These are phyloP conservation scores for Xylariales sp. DNA, from an alignment of 2,329 filamentous ascomycete species.

Conservation along the genomic window DNA sequence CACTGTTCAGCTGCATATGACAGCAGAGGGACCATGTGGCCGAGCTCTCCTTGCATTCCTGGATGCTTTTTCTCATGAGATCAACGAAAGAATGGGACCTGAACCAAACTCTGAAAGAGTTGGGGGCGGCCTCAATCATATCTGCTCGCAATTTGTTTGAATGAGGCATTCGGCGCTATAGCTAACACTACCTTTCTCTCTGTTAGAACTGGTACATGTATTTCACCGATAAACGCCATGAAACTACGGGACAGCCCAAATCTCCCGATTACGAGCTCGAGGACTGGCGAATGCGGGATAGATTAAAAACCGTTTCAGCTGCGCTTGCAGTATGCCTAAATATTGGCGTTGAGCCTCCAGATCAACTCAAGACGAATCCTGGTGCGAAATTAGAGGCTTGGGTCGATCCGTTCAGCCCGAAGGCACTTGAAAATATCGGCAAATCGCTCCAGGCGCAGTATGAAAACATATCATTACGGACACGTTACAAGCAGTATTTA, in stretches of 20 bases:
- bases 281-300: conserved; percentile 96
- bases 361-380: conserved; percentile 92
- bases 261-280: conserved; percentile 63
- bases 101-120: too few species aligned
- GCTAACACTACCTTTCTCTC: too few species aligned
- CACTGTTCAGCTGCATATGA: too few species aligned
- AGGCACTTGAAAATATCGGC: conserved; percentile 89
- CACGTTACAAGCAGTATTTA: conserved; percentile 95
- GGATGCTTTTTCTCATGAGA: too few species aligned
- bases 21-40: too few species aligned
- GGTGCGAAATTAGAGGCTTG: conserved; percentile 94
- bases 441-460: conserved; percentile 96
- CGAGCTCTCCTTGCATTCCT: too few species aligned
- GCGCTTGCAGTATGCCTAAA: conserved; percentile 93
- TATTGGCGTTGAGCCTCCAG: conserved; percentile 94
- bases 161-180: too few species aligned
- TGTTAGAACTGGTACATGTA: conserved; percentile 99
- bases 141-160: too few species aligned
- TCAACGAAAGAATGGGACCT: too few species aligned
- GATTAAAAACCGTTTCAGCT: conserved; percentile 93
- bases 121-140: too few species aligned
- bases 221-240: conserved; percentile 96
- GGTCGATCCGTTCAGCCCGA: conserved; percentile 85
- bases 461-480: conserved; percentile 88
- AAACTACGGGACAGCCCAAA: conserved; percentile 85